Evolutionary conservation across 768 basidiomycete species (phyloP).

Genomic region (Mrakia frigida): DNA sequence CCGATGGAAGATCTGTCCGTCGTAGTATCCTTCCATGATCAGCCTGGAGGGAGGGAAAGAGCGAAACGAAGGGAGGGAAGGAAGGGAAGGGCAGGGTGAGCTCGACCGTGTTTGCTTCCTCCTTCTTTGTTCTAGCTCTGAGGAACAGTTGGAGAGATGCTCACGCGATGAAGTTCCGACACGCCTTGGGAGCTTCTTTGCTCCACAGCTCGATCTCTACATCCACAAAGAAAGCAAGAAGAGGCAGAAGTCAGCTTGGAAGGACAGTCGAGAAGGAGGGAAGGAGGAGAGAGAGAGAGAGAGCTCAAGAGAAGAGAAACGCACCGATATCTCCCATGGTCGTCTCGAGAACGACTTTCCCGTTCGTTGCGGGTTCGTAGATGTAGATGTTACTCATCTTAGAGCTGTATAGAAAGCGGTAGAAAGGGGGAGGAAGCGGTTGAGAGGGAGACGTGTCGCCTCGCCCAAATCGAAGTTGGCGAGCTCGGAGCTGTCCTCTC

Average conservation of each 20-base stretch:
- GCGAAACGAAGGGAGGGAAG: constrained; percentile 52
- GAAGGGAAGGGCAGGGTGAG: constrained; percentile 85
- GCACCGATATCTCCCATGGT: constrained; percentile 66
- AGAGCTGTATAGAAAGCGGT: background rate
- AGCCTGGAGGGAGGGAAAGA: background rate
- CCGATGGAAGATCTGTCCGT: constrained; percentile 69
- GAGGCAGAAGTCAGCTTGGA: background rate
- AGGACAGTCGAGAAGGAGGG: background rate
- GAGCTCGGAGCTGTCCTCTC: background rate
- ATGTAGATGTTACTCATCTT: constrained; percentile 23
- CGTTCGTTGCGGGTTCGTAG: constrained; percentile 31
- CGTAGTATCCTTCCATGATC: constrained; percentile 73
- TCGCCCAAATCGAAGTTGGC: background rate
- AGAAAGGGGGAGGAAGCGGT: background rate
- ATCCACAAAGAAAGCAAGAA: background rate
- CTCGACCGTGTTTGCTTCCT: constrained; percentile 52
- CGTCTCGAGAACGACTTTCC: constrained; percentile 66
- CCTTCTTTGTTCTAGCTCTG: constrained; percentile 35
- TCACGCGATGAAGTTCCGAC: constrained; percentile 49
- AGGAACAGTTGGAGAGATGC: background rate
- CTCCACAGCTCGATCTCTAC: constrained; percentile 80
- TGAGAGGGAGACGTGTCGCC: too few species aligned
- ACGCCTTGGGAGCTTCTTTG: constrained; percentile 93
- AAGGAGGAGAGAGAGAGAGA: background rate
- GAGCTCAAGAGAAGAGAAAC: constrained; percentile 38